Conservation (phyloP, 108 stramenopile genomes). For the Schizochytrium sp. region DNA sequence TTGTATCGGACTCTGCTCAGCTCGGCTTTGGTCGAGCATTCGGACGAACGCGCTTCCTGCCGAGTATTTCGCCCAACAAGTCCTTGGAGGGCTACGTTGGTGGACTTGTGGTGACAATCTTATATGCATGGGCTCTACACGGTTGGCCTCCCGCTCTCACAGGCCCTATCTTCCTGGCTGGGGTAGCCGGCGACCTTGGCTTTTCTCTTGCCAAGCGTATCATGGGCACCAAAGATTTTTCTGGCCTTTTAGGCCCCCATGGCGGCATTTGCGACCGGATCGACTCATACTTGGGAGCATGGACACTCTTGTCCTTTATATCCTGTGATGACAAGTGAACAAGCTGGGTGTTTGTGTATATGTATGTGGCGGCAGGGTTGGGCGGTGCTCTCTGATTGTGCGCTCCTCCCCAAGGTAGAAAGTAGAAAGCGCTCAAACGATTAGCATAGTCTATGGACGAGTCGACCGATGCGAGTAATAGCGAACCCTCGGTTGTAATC, state of each 20-base stretch:
- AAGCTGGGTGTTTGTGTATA: no score
- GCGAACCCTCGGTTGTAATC: no score
- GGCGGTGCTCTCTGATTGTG: no score
- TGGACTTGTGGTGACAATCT: background rate
- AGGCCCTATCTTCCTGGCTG: background rate
- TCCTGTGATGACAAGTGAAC: background rate
- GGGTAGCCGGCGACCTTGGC: background rate
- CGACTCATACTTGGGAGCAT: background rate
- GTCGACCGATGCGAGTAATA: no score
- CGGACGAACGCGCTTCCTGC: background rate
- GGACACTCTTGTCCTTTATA: background rate
- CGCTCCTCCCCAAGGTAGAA: no score
- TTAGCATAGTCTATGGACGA: no score
- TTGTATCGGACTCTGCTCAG: background rate
- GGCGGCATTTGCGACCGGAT: slow-evolving; percentile 1
- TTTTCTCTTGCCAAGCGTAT: background rate
- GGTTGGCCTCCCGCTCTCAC: background rate
- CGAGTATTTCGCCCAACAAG: background rate
- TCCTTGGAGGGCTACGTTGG: background rate
- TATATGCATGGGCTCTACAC: background rate
- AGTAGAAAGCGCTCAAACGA: no score
- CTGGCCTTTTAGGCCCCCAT: background rate
- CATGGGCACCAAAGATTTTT: background rate
- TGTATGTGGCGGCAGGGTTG: no score
- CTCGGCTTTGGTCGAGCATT: background rate